Percentiles rank a stretch among this genome's conserved stretches.
These are phyloP conservation scores for Cercophora scortea DNA, from an alignment of 495 filamentous ascomycete genomes.

Conservation along the genomic window DNA sequence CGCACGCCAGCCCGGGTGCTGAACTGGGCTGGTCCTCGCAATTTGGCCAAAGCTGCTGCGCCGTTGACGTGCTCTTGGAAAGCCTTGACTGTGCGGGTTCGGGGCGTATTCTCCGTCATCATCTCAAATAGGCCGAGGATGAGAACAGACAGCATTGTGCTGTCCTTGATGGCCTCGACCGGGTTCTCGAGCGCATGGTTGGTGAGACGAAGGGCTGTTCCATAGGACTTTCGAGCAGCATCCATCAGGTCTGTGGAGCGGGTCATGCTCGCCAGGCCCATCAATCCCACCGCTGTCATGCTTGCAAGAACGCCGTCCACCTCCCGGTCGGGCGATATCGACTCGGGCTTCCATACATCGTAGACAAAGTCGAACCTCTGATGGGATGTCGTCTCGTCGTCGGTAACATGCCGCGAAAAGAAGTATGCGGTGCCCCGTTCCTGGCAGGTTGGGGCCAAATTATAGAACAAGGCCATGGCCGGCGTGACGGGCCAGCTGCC, in stretches of 20 bases:
- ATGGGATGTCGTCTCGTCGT: constrained; percentile 25
- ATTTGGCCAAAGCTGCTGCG: constrained; percentile 46
- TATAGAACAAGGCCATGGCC: constrained; percentile 22
- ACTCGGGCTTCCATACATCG: constrained; percentile 29
- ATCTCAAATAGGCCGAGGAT: constrained; percentile 53
- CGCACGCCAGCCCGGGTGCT: constrained; percentile 44
- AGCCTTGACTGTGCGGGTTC: constrained; percentile 35
- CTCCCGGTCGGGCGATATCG: constrained; percentile 14
- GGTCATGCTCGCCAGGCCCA: constrained; percentile 36
- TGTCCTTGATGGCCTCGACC: constrained; percentile 49
- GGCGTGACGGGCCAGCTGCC: constrained; percentile 29
- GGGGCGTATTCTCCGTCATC: constrained; percentile 38
- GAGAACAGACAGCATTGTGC: constrained; percentile 53
- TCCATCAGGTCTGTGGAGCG: constrained; percentile 32
- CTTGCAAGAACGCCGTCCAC: constrained; percentile 29
- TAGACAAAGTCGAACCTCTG: constrained; percentile 36
- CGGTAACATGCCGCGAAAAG: constrained; percentile 30
- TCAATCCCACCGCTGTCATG: constrained; percentile 44
- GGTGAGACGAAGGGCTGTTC: constrained; percentile 36
- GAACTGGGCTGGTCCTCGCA: constrained; percentile 52
- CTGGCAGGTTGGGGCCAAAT: constrained; percentile 22
- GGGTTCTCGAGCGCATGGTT: constrained; percentile 48
- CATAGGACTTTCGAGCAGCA: constrained; percentile 39
- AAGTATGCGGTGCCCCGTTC: constrained; percentile 31
- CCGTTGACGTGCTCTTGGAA: constrained; percentile 57